Evolutionary conservation across 257 asterid species (phyloP).

Genomic region (Coffea canephora): DNA sequence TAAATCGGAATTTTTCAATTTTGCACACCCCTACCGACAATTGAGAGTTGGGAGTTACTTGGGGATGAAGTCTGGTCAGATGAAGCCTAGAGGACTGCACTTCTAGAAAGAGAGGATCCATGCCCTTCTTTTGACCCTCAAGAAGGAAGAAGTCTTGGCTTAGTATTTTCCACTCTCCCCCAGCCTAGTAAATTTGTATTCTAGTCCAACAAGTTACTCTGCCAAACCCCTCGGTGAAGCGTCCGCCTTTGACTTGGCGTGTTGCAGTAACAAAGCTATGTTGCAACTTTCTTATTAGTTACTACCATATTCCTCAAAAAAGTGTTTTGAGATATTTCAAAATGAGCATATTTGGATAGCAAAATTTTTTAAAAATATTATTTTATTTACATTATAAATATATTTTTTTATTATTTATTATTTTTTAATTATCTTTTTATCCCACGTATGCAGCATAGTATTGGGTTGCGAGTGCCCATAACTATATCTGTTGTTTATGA

Average conservation of each 20-base stretch:
- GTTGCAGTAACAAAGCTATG: slow-evolving; percentile 12
- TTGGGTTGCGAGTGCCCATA: too few species aligned
- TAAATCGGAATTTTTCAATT: too few species aligned
- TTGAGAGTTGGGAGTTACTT: slow-evolving; percentile 8
- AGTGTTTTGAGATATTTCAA: too few species aligned
- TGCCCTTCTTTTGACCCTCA: slow-evolving; percentile 7
- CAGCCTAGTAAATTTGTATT: not conserved
- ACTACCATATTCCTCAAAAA: not conserved
- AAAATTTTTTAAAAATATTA: too few species aligned
- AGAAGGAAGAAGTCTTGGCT: too few species aligned
- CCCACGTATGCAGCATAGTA: too few species aligned
- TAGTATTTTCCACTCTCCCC: not conserved
- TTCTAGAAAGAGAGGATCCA: slow-evolving; percentile 4
- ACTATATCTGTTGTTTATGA: too few species aligned
- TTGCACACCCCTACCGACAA: not conserved
- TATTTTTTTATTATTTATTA: too few species aligned
- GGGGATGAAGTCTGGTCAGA: slow-evolving; percentile 1
- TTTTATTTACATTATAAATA: too few species aligned
- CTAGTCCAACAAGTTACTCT: not conserved
- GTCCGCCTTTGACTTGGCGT: slow-evolving; percentile 20
- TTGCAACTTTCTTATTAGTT: not conserved
- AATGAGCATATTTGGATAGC: not conserved
- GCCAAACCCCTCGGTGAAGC: slow-evolving; percentile 1
- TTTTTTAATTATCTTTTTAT: too few species aligned
- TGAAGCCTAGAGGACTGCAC: not conserved